Conservation (phyloP, 2,329 filamentous ascomycete genomes). For the Aspergillus floridensis region DNA sequence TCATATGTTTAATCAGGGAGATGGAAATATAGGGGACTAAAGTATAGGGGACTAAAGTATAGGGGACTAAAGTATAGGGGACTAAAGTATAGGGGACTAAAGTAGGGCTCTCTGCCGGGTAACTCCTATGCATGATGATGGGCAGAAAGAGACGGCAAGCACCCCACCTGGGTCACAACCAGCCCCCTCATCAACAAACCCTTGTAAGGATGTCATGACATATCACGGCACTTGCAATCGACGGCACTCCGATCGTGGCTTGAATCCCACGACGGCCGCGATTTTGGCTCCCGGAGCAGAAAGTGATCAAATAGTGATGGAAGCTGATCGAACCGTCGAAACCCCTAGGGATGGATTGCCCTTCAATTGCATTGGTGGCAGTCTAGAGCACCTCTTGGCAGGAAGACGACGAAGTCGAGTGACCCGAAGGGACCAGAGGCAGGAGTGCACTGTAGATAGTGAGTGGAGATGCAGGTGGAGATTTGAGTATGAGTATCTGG, state of each 20-base stretch:
- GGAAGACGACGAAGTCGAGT: background rate
- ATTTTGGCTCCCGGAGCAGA: background rate
- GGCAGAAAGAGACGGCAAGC: background rate
- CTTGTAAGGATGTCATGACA: background rate
- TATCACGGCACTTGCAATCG: background rate
- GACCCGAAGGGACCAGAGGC: background rate
- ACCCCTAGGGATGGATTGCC: too few relatives aligned
- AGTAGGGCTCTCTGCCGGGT: background rate
- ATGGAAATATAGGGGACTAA: background rate
- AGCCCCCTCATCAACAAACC: background rate
- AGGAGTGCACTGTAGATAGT: constrained; percentile 3
- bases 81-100: background rate
- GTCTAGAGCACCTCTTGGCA: background rate
- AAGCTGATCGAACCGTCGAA: background rate
- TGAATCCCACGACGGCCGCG: background rate
- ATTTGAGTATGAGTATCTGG: background rate
- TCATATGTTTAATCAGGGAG: background rate
- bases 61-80: too few relatives aligned
- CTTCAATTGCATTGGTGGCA: background rate
- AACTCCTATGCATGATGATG: background rate
- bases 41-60: too few relatives aligned
- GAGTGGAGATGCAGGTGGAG: constrained; percentile 3
- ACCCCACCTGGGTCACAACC: background rate
- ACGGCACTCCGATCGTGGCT: background rate
- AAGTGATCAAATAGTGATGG: background rate